Evolutionary conservation across 2,329 filamentous ascomycete species (phyloP).

Genomic region (Fusarium anthophilum): DNA sequence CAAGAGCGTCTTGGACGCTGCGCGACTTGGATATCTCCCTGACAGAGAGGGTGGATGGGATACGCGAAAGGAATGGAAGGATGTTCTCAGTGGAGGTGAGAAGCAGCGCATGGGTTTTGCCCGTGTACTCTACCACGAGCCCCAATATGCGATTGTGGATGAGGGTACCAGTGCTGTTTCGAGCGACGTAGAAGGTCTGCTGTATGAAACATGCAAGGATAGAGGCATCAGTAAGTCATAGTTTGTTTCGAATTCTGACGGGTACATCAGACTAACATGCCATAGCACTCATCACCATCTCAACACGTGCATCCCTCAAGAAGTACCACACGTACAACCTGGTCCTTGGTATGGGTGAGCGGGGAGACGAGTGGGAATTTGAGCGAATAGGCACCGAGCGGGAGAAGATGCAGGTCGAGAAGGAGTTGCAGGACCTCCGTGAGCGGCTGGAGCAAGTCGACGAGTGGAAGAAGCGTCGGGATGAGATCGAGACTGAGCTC

Average conservation of each 20-base stretch:
- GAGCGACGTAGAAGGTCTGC: conserved; percentile 89
- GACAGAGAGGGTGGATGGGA: conserved; percentile 96
- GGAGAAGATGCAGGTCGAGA: conserved; percentile 93
- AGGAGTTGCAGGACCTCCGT: conserved; percentile 85
- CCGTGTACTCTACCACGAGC: conserved; percentile 91
- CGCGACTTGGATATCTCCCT: conserved; percentile 86
- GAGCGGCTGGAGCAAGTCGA: conserved; percentile 84
- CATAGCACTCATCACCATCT: conserved; percentile 89
- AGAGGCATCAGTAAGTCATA: conserved; percentile 83
- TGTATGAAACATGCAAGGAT: conserved; percentile 94
- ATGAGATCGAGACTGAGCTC: conserved; percentile 86
- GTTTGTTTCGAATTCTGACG: not conserved
- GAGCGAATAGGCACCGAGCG: conserved; percentile 92
- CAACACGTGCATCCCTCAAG: conserved; percentile 91
- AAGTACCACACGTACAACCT: conserved; percentile 96
- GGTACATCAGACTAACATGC: conserved; percentile 30
- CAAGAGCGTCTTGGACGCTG: conserved; percentile 80
- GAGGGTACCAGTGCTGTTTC: conserved; percentile 96
- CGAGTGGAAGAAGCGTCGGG: conserved; percentile 79
- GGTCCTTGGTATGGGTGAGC: conserved; percentile 80
- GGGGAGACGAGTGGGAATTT: conserved; percentile 90
- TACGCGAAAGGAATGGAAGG: conserved; percentile 97
- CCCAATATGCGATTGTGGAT: conserved; percentile 91
- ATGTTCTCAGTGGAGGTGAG: conserved; percentile 95
- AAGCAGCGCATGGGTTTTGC: conserved; percentile 97